These are phyloP conservation scores for Colletotrichum sp. DNA, from an alignment of 2,329 filamentous ascomycete species.

Conservation along the genomic window DNA sequence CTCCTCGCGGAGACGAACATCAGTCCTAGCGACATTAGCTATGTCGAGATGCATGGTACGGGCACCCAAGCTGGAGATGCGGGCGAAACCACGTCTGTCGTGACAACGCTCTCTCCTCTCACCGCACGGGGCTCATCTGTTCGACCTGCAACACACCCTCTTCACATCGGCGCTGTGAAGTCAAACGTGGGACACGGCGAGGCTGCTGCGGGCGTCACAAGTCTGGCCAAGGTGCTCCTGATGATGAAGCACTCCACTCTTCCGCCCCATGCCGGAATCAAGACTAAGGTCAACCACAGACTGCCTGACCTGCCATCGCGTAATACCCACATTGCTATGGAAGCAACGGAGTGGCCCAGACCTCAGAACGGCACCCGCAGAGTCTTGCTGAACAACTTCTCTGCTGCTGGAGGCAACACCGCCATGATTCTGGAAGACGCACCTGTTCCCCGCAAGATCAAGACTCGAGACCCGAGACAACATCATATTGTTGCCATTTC, in stretches of 20 bases:
- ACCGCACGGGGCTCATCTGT: background rate
- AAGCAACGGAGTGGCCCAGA: slow-evolving; percentile 51
- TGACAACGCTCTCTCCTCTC: slow-evolving; percentile 1
- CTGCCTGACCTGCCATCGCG: slow-evolving; percentile 63
- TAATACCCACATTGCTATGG: slow-evolving; percentile 62
- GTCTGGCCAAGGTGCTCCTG: slow-evolving; percentile 17
- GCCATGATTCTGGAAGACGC: slow-evolving; percentile 66
- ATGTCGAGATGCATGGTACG: slow-evolving; percentile 51
- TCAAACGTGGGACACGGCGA: slow-evolving; percentile 20
- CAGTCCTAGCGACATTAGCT: slow-evolving; percentile 36
- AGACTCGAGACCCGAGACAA: slow-evolving; percentile 58
- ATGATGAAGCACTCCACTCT: slow-evolving; percentile 14
- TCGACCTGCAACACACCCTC: slow-evolving; percentile 16
- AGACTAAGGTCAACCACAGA: slow-evolving; percentile 63
- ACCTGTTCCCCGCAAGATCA: slow-evolving; percentile 40
- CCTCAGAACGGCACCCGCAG: slow-evolving; percentile 47
- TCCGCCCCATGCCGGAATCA: slow-evolving; percentile 65
- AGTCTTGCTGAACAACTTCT: slow-evolving; percentile 71
- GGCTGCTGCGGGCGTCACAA: slow-evolving; percentile 15
- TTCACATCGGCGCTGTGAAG: slow-evolving; percentile 28
- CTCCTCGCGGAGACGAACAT: slow-evolving; percentile 30
- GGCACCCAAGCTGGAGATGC: slow-evolving; percentile 34
- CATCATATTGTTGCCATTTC: slow-evolving; percentile 62
- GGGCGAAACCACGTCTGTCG: slow-evolving; percentile 25
- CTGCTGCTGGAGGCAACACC: slow-evolving; percentile 75